A percentile compares a stretch with the other conserved stretches of the same genome.
Evolutionary conservation across 148 eudicot genomes (phyloP).

Genomic region (Pouteria glomerata): DNA sequence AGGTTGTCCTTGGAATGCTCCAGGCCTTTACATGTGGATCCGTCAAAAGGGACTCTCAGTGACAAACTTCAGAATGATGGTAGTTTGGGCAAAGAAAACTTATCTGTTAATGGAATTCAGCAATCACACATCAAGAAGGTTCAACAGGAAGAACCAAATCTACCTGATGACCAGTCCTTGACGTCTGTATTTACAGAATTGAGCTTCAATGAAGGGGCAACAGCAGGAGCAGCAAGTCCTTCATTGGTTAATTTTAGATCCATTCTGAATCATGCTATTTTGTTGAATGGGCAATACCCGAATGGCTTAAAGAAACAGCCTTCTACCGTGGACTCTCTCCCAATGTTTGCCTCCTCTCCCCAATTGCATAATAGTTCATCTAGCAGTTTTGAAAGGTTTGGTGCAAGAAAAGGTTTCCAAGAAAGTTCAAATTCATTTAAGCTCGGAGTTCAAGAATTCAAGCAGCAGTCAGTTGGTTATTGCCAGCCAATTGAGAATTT

Average conservation of each 20-base stretch:
- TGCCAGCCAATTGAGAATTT: conserved; percentile 17
- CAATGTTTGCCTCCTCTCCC: conserved; percentile 3
- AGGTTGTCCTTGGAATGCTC: conserved; percentile 3
- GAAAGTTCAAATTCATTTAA: conserved; percentile 1
- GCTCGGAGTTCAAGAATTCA: conserved; percentile 12
- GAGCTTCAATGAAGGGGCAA: conserved; percentile 20
- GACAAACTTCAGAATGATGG: conserved; percentile 11
- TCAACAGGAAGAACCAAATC: conserved; percentile 21
- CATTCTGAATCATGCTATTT: conserved; percentile 8
- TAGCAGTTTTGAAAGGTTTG: conserved; percentile 4
- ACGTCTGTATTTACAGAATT: conserved; percentile 28
- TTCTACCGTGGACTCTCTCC: conserved; percentile 4
- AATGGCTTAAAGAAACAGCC: conserved; percentile 16
- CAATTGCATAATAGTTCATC: conserved; percentile 4
- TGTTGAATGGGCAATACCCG: conserved; percentile 9
- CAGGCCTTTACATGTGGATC: not conserved
- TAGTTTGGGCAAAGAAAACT: conserved; percentile 6
- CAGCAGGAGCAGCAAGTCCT: conserved; percentile 9
- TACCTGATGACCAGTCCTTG: conserved; percentile 29
- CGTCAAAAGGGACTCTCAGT: not conserved
- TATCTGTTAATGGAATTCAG: conserved; percentile 3
- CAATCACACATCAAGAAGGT: conserved; percentile 6
- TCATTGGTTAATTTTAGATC: not conserved
- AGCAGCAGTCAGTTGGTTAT: conserved; percentile 13
- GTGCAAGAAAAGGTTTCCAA: conserved; percentile 1